Evolutionary conservation across 148 eudicot species (phyloP).

Genomic region (Fagopyrum homotropicum): DNA sequence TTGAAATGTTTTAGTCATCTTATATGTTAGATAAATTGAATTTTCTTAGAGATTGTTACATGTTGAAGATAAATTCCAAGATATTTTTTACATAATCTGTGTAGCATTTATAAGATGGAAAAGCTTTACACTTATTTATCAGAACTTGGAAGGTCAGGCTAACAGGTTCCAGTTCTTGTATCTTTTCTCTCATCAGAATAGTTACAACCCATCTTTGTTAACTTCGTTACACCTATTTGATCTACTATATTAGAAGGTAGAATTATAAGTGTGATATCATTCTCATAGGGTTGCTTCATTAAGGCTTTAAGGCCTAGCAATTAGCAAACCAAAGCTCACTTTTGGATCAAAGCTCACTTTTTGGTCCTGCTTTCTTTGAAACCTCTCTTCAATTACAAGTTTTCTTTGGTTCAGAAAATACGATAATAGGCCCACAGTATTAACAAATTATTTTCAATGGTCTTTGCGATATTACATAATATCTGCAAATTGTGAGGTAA

Average conservation of each 20-base stretch:
- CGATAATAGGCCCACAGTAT: neutral
- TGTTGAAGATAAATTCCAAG: neutral
- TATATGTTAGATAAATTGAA: neutral
- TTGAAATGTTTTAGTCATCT: neutral
- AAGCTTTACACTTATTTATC: neutral
- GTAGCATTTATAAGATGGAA: neutral
- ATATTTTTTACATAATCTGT: neutral
- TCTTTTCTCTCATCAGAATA: neutral
- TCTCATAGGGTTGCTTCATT: neutral
- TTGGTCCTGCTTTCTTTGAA: too few species aligned
- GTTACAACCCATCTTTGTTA: neutral
- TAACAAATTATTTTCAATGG: neutral
- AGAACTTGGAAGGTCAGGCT: constrained; percentile 1
- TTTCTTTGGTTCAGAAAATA: neutral
- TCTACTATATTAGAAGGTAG: neutral
- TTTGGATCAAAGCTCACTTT: neutral
- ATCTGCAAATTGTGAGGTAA: neutral
- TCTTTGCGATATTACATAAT: neutral
- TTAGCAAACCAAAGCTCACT: neutral
- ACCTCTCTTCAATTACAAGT: too few species aligned
- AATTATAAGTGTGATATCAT: neutral
- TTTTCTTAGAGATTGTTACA: neutral
- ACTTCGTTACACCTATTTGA: neutral
- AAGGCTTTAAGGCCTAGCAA: neutral
- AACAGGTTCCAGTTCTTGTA: neutral